phyloP scores from a whole-genome alignment of 1,284 basidiomycete species.

The Sanghuangporus sanghuang region DNA sequence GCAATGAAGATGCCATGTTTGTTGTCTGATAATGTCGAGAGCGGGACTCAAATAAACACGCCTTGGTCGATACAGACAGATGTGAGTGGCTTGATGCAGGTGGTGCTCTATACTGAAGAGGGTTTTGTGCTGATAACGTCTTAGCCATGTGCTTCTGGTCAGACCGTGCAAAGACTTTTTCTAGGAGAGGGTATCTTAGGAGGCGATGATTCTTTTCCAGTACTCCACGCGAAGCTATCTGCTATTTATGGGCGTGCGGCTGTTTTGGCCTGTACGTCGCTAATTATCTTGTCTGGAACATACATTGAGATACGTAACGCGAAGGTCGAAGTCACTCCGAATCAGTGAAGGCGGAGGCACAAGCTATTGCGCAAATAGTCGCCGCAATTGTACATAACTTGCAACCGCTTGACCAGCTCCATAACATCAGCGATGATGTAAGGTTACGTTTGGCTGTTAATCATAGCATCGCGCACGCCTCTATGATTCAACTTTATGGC shows the following conservation, averaged over 20 bases:
- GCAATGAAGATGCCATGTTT: slow-evolving; percentile 47
- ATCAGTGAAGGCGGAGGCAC: background rate
- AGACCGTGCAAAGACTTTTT: slow-evolving; percentile 3
- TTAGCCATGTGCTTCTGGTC: background rate
- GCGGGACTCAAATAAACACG: slow-evolving; percentile 43
- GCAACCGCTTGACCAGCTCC: slow-evolving; percentile 20
- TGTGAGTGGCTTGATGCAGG: background rate
- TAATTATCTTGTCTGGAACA: background rate
- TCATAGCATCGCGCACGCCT: slow-evolving; percentile 29
- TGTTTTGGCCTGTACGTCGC: background rate
- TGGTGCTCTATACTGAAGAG: background rate
- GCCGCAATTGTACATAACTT: slow-evolving; percentile 25
- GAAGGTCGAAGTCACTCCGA: background rate
- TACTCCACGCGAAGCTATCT: slow-evolving; percentile 12
- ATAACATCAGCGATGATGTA: slow-evolving; percentile 16
- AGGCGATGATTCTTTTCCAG: background rate
- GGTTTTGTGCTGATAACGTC: too few species aligned
- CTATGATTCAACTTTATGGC: slow-evolving; percentile 33
- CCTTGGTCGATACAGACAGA: slow-evolving; percentile 67
- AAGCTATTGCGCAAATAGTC: background rate
- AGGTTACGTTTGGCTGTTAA: slow-evolving; percentile 23
- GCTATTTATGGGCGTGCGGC: slow-evolving; percentile 15
- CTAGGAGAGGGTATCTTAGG: background rate
- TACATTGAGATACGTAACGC: too few species aligned
- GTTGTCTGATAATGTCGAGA: slow-evolving; percentile 33